These are phyloP conservation scores for Lanzia echinophila DNA, from an alignment of 2,329 filamentous ascomycete species.

Conservation along the genomic window DNA sequence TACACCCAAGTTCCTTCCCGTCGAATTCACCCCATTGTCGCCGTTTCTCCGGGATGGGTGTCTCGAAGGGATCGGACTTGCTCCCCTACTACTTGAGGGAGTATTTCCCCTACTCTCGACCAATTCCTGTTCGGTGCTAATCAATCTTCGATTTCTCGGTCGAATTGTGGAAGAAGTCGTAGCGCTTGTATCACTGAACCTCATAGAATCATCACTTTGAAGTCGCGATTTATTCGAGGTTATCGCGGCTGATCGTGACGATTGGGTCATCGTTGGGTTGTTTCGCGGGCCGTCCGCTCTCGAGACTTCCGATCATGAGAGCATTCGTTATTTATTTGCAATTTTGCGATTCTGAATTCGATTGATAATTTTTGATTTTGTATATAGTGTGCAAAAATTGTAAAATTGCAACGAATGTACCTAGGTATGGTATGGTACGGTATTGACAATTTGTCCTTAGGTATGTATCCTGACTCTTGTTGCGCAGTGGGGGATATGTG, in stretches of 20 bases:
- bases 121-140: conserved; percentile 28
- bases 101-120: conserved; percentile 26
- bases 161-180: conserved; percentile 19
- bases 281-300: conserved; percentile 20
- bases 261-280: conserved; percentile 14
- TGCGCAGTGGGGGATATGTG: conserved; percentile 1
- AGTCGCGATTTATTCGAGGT: conserved; percentile 10
- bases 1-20: background rate
- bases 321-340: conserved; percentile 10
- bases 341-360: background rate
- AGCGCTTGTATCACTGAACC: conserved; percentile 1
- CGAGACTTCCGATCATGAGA: conserved; percentile 20
- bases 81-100: conserved; percentile 35
- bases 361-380: background rate
- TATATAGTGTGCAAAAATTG: background rate
- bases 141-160: conserved; percentile 26
- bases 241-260: conserved; percentile 15
- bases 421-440: background rate
- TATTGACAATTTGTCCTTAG: background rate
- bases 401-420: background rate
- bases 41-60: conserved; percentile 26
- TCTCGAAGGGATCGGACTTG: conserved; percentile 43
- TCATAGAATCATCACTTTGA: conserved; percentile 4
- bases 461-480: background rate
- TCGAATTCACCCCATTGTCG: conserved; percentile 2